Evolutionary conservation across 805 yeast genomes (phyloP), one percentile per base, ranked within the genome.

Genomic region (Torulaspora delbrueckii): DNA sequence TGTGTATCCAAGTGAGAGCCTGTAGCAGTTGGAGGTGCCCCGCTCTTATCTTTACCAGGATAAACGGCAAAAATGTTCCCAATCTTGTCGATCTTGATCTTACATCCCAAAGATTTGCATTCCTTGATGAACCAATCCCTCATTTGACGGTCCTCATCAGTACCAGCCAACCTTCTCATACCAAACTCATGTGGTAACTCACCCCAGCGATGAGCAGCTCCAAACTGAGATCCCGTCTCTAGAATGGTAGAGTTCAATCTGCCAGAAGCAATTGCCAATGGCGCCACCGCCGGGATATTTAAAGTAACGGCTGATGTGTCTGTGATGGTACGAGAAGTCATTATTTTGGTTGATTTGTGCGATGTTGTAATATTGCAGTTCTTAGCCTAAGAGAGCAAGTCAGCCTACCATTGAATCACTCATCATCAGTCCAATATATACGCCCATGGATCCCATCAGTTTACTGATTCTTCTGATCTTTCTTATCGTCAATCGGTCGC

Each of bases 1-100:
- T 83, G 89, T 0, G 90, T 83, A 55, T 83, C 90, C 46, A 83
- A 65, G 62, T 83, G 89, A 0, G 87, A 81, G 0, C 89, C 89
- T 48, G 82, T 79, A 12, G 78, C 86, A 1, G 81, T 81, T 12
- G 88, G 84, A 23, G 51, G 51, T 3, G 72, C 60, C 23, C 64
- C 65, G 28, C 67, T 69, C 31, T 64, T 62, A 43, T 73, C 72
- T 48, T 68, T 62, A 4, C 87, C 87, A 0, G 85, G 83, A 46
- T 72, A 79, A 8, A 77, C 69, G 7, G 84, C 83, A 65, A 82
- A 83, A 16, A 83, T 80, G 60, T 78, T 81, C 16, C 90, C 90
- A 62, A 83, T 72, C 52, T 77, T 72, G 63, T 83, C 90, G 27
- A 82, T 66, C 25, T 72, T 76, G 24, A 82, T 72, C 25, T 66